phyloP scores from a whole-genome alignment of 345 rosid species.

The Gossypium arboreum region DNA sequence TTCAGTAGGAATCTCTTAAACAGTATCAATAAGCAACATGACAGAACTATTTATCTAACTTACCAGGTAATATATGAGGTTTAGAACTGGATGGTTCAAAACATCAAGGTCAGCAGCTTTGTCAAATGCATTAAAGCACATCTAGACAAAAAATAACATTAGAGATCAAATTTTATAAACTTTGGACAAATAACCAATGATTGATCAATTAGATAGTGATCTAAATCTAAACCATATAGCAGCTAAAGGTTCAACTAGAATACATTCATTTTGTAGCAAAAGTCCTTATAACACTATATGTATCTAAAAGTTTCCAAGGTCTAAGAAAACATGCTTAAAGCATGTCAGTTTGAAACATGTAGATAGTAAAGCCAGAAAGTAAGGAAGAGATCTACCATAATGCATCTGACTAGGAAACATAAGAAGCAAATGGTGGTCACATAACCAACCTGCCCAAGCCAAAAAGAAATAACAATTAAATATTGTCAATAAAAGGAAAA shows the following conservation, averaged over 20 bases:
- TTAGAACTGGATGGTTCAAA: conserved; percentile 75
- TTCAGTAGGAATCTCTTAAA: background rate
- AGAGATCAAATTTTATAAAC: conserved; percentile 8
- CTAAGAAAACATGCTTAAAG: background rate
- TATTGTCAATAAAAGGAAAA: background rate
- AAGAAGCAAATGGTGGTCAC: conserved; percentile 86
- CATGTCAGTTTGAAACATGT: background rate
- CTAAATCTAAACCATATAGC: background rate
- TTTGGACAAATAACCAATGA: background rate
- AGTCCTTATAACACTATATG: background rate
- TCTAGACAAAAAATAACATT: conserved; percentile 34
- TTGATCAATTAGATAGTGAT: conserved; percentile 11
- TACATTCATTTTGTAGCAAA: background rate
- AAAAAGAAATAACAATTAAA: conserved; percentile 14
- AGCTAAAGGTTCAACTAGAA: background rate
- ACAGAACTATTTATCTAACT: conserved; percentile 20
- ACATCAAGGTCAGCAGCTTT: conserved; percentile 80
- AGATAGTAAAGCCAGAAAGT: background rate
- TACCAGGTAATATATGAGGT: conserved; percentile 82
- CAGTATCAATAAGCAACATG: conserved; percentile 3
- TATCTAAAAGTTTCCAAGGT: background rate
- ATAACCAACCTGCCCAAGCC: conserved; percentile 75
- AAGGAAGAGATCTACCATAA: conserved; percentile 56
- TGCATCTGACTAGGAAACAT: conserved; percentile 84
- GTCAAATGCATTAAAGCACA: conserved; percentile 83